A percentile compares a stretch with the other conserved stretches of the same genome.
Conservation (phyloP, 169 alveolate species). For the Plasmodium yoelii region DNA sequence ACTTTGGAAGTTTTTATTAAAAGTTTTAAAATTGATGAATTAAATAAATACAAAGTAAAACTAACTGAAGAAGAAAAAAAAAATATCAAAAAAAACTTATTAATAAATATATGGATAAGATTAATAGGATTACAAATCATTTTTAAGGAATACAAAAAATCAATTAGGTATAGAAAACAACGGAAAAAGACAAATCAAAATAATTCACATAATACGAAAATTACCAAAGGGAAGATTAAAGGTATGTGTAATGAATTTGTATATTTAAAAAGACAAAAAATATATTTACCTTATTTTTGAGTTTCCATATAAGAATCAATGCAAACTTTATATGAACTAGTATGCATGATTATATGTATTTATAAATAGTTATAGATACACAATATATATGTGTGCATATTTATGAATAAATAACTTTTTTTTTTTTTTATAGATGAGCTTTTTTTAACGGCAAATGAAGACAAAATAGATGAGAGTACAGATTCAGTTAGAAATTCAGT, state of each 20-base stretch:
- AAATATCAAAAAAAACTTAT: conserved; percentile 62
- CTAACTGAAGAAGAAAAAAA: conserved; percentile 73
- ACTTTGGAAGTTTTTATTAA: conserved; percentile 81
- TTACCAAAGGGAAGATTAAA: not conserved
- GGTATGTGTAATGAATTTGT: not conserved
- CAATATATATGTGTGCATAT: not conserved
- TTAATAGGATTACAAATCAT: conserved; percentile 76
- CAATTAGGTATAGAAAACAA: conserved; percentile 49
- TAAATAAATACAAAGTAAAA: conserved; percentile 61
- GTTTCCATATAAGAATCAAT: too few relatives aligned
- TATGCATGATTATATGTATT: not conserved
- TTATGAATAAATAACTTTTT: not conserved
- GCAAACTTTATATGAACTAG: not conserved
- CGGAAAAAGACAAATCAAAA: conserved; percentile 8
- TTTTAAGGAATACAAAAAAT: conserved; percentile 39
- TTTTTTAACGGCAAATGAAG: conserved; percentile 46
- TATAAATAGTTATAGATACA: not conserved
- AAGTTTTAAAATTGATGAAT: conserved; percentile 61
- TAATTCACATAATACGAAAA: not conserved
- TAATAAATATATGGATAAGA: conserved; percentile 81
- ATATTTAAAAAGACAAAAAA: not conserved
- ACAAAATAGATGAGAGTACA: conserved; percentile 17
- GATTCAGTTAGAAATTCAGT: conserved; percentile 4
- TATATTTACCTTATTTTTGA: not conserved
- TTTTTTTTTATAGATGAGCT: conserved; percentile 23